Evolutionary conservation across 306 rosid species (phyloP).

Genomic region (Canavalia gladiata): DNA sequence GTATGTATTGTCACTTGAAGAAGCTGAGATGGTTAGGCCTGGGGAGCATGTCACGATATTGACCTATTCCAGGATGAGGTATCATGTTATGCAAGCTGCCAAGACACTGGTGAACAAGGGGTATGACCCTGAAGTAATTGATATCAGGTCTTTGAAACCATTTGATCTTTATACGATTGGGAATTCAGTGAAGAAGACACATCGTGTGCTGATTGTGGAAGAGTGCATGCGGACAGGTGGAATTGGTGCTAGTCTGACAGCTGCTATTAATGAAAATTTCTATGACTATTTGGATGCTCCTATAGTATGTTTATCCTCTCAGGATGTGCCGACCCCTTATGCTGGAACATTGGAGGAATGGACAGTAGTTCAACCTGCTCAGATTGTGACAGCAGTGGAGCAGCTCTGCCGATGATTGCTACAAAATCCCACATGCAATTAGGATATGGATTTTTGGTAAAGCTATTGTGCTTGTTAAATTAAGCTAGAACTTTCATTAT

Average conservation of each 20-base stretch:
- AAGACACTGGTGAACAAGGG: conserved; percentile 96
- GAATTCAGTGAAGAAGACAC: conserved; percentile 91
- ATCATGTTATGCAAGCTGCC: conserved; percentile 99
- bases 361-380: conserved; percentile 96
- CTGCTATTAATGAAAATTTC: conserved; percentile 88
- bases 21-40: conserved; percentile 97
- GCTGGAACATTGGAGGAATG: conserved; percentile 92
- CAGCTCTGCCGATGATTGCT: conserved; percentile 76
- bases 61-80: conserved; percentile 96
- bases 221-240: conserved; percentile 99
- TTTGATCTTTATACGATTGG: conserved; percentile 92
- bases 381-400: conserved; percentile 94
- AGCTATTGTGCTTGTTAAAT: conserved; percentile 41
- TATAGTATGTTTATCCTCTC: conserved; percentile 83
- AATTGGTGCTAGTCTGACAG: conserved; percentile 91
- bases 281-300: conserved; percentile 96
- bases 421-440: conserved; percentile 3
- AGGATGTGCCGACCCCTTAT: conserved; percentile 97
- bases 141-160: conserved; percentile 93
- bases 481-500: conserved; percentile 35
- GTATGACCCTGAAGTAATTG: conserved; percentile 94
- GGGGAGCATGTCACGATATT: conserved; percentile 91
- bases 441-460: conserved; percentile 42
- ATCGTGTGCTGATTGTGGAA: conserved; percentile 87
- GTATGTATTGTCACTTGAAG: conserved; percentile 87